A percentile compares a stretch with the other conserved stretches of the same genome.
phyloP scores from a whole-genome alignment of 2,329 filamentous ascomycete species.

The Penicillium fuscoglaucum region DNA sequence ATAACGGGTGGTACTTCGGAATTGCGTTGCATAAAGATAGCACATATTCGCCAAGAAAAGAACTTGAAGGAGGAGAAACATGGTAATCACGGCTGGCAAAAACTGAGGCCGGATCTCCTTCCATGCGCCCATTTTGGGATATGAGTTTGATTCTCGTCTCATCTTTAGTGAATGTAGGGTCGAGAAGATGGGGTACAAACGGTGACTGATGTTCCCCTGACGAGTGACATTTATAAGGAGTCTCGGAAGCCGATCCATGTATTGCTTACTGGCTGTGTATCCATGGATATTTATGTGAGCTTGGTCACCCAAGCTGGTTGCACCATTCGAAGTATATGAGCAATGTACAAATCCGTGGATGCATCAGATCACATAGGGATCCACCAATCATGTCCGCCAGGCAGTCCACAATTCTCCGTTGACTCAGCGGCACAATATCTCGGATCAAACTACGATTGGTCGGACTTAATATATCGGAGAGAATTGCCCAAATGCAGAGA shows the following conservation, averaged over 20 bases:
- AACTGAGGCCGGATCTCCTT: not conserved
- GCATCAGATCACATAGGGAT: no score
- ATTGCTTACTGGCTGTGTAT: not conserved
- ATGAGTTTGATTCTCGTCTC: not conserved
- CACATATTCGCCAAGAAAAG: constrained; percentile 18
- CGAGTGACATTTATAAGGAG: not conserved
- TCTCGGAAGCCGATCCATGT: not conserved
- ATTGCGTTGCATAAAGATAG: constrained; percentile 21
- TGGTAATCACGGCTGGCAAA: not conserved
- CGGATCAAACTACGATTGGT: not conserved
- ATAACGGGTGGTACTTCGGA: constrained; percentile 14
- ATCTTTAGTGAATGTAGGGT: not conserved
- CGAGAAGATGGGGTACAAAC: not conserved
- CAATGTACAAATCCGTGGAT: not conserved
- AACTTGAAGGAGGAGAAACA: constrained; percentile 16
- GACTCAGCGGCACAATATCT: not conserved
- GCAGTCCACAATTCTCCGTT: not conserved
- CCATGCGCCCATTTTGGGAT: not conserved
- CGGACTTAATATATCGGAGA: not conserved
- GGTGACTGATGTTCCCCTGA: not conserved
- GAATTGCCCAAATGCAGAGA: not conserved
- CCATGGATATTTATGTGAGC: not conserved
- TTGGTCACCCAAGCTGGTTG: not conserved
- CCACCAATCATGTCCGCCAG: not conserved
- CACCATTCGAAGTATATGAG: not conserved